Conservation (phyloP, 495 filamentous ascomycete species). For the Neurospora sp. region DNA sequence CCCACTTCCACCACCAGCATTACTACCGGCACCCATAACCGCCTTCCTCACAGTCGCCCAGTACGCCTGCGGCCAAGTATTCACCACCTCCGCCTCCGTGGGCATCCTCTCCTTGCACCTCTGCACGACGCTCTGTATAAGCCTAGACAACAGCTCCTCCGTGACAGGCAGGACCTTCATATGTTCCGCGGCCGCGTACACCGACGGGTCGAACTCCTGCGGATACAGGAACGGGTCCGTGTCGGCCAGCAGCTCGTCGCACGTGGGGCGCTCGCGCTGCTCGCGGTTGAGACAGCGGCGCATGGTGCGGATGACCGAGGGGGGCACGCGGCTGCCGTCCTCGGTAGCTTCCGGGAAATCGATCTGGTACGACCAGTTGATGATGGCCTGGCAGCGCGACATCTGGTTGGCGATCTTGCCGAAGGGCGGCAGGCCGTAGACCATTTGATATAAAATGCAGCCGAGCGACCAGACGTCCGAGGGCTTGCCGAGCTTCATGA, state of each 20-base stretch:
- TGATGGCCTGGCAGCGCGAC: conserved; percentile 67
- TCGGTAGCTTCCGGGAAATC: conserved; percentile 69
- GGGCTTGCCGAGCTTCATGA: conserved; percentile 94
- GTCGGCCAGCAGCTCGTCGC: conserved; percentile 60
- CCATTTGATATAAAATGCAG: conserved; percentile 96
- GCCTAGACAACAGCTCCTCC: conserved; percentile 64
- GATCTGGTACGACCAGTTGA: conserved; percentile 74
- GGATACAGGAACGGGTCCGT: conserved; percentile 79
- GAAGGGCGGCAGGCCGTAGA: conserved; percentile 86
- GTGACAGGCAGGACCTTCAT: conserved; percentile 62
- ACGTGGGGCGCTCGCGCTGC: conserved; percentile 64
- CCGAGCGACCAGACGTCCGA: conserved; percentile 94
- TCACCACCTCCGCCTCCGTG: conserved; percentile 56
- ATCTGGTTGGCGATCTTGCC: conserved; percentile 82
- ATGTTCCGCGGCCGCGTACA: conserved; percentile 22
- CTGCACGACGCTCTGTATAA: conserved; percentile 67
- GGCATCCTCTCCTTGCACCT: conserved; percentile 61
- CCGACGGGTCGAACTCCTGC: conserved; percentile 38
- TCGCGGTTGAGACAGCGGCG: conserved; percentile 53
- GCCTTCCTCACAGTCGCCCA: conserved; percentile 44
- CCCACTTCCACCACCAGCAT: neutral
- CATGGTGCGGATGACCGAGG: conserved; percentile 34
- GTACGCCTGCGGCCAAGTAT: conserved; percentile 53
- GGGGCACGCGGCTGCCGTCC: conserved; percentile 61
- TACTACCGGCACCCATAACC: conserved; percentile 8